These are phyloP conservation scores for Glaciozyma antarctica DNA, from an alignment of 768 basidiomycete species.

Conservation along the genomic window DNA sequence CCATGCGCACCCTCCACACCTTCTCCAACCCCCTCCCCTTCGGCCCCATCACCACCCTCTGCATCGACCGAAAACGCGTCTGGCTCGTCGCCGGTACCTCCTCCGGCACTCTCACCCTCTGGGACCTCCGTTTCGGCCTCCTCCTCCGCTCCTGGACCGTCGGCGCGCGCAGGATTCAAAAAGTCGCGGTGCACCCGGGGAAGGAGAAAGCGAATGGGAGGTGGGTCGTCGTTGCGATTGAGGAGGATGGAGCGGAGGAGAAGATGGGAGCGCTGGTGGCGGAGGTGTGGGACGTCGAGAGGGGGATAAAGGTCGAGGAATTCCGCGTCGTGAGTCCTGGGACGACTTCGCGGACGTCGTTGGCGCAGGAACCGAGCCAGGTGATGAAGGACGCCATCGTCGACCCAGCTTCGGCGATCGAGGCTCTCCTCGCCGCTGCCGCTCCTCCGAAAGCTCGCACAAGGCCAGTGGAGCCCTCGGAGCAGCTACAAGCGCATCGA, in stretches of 20 bases:
- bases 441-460: background rate
- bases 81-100: slow-evolving; percentile 88
- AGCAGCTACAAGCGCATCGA: background rate
- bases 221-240: slow-evolving; percentile 79
- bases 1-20: slow-evolving; percentile 63
- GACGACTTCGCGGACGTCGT: slow-evolving; percentile 10
- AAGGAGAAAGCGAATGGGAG: slow-evolving; percentile 61
- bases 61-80: slow-evolving; percentile 68
- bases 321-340: slow-evolving; percentile 47
- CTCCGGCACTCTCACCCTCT: slow-evolving; percentile 72
- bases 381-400: slow-evolving; percentile 17
- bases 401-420: slow-evolving; percentile 30
- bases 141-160: slow-evolving; percentile 79
- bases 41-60: slow-evolving; percentile 76
- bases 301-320: slow-evolving; percentile 64
- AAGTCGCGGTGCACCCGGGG: slow-evolving; percentile 71
- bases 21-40: slow-evolving; percentile 78
- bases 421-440: slow-evolving; percentile 23
- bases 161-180: slow-evolving; percentile 49
- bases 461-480: background rate
- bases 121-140: slow-evolving; percentile 92
- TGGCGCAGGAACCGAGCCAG: slow-evolving; percentile 4
- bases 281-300: slow-evolving; percentile 91
- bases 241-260: slow-evolving; percentile 40
- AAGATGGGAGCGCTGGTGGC: slow-evolving; percentile 45